Conservation (phyloP, 164 flowering plant species). For the Litsea cubeba region DNA sequence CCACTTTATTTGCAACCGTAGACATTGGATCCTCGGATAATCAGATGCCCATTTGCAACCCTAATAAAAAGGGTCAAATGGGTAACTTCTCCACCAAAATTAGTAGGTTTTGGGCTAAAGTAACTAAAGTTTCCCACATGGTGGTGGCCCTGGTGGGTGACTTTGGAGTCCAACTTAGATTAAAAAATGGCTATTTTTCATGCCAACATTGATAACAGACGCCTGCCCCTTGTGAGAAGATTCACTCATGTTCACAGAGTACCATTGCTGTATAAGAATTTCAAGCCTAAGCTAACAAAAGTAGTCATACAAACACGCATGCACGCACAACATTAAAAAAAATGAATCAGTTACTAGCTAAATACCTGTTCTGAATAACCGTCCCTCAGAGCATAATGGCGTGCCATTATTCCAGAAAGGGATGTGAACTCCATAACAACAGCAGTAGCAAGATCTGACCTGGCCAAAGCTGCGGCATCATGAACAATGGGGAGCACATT, state of each 20-base stretch:
- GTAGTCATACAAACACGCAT: background rate
- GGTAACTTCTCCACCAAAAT: no score
- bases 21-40: no score
- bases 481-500: constrained; percentile 35
- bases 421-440: constrained; percentile 93
- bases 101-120: no score
- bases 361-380: constrained; percentile 79
- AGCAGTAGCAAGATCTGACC: constrained; percentile 94
- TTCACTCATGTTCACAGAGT: background rate
- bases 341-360: background rate
- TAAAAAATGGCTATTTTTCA: no score
- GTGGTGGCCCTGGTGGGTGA: no score
- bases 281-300: background rate
- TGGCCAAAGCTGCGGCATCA: constrained; percentile 84
- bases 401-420: constrained; percentile 90
- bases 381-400: constrained; percentile 89
- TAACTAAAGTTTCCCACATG: no score
- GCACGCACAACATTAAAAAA: background rate
- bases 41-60: no score
- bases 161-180: no score
- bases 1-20: no score
- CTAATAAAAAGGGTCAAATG: no score
- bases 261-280: background rate
- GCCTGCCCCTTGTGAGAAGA: background rate
- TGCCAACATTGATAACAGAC: no score